A percentile compares a stretch with the other conserved stretches of the same genome.
These are phyloP conservation scores for Stagonosporopsis rhizophila DNA, from an alignment of 2,329 filamentous ascomycete genomes.

Conservation along the genomic window DNA sequence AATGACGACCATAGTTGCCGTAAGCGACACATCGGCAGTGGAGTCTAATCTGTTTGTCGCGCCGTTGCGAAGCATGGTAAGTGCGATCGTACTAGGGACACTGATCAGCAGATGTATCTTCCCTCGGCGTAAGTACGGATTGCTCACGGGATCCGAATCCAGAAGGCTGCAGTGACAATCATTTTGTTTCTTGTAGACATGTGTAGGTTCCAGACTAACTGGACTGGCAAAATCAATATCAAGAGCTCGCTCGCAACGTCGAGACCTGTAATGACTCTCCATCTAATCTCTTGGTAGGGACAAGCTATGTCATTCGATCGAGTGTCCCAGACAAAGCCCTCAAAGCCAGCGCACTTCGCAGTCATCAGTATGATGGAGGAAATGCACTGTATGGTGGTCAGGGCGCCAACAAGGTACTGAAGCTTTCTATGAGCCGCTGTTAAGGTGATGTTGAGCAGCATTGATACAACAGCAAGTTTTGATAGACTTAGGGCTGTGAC, in stretches of 20 bases:
- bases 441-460: conserved; percentile 23
- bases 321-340: conserved; percentile 7
- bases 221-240: conserved; percentile 23
- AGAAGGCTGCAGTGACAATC: conserved; percentile 28
- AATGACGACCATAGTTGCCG: conserved; percentile 19
- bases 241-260: conserved; percentile 20
- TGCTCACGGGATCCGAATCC: conserved; percentile 24
- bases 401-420: conserved; percentile 12
- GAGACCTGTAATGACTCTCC: conserved; percentile 19
- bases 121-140: not conserved
- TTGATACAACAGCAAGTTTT: conserved; percentile 20
- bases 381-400: conserved; percentile 20
- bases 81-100: conserved; percentile 9
- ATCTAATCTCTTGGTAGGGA: conserved; percentile 13
- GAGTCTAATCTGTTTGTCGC: conserved; percentile 9
- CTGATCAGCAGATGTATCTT: not conserved
- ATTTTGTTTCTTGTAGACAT: conserved; percentile 24
- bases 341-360: conserved; percentile 12
- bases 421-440: conserved; percentile 17
- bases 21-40: conserved; percentile 9
- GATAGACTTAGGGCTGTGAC: conserved; percentile 24
- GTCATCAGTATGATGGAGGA: conserved; percentile 20
- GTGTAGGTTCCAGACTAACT: conserved; percentile 24
- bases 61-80: conserved; percentile 15
- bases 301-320: not conserved